Percentiles rank a stretch among this genome's conserved stretches.
phyloP scores from a whole-genome alignment of 306 rosid species.

The Corylus avellana region DNA sequence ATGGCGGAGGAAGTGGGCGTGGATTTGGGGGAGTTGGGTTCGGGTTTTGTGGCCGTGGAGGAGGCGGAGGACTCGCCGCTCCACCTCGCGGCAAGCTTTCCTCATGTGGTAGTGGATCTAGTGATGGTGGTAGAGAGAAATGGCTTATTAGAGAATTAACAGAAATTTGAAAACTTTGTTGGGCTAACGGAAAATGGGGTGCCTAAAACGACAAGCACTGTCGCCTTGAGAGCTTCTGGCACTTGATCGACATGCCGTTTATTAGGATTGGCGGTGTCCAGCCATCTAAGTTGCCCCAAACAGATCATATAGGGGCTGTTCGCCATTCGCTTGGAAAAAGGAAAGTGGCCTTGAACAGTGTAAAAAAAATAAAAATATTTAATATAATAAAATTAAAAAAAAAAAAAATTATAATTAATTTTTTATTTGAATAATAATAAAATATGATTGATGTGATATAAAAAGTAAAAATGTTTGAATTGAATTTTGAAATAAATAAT shows the following conservation, averaged over 20 bases:
- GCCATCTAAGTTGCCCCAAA: too few species aligned
- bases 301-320: too few species aligned
- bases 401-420: too few species aligned
- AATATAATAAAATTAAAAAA: too few species aligned
- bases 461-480: too few species aligned
- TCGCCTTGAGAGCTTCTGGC: background rate
- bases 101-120: slow-evolving; percentile 34
- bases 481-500: too few species aligned
- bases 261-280: background rate
- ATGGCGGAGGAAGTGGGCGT: slow-evolving; percentile 76
- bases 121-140: background rate
- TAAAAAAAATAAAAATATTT: too few species aligned
- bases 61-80: slow-evolving; percentile 61
- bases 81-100: slow-evolving; percentile 39
- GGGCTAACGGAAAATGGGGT: background rate
- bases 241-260: too few species aligned
- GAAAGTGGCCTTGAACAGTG: too few species aligned
- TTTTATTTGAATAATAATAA: too few species aligned
- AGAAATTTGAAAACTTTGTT: background rate
- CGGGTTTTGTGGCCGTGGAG: slow-evolving; percentile 67
- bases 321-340: too few species aligned
- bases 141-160: background rate
- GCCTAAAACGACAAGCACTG: background rate
- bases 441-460: too few species aligned
- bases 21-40: slow-evolving; percentile 57